phyloP scores from a whole-genome alignment of 2,329 filamentous ascomycete species.

The Cadophora gregata region DNA sequence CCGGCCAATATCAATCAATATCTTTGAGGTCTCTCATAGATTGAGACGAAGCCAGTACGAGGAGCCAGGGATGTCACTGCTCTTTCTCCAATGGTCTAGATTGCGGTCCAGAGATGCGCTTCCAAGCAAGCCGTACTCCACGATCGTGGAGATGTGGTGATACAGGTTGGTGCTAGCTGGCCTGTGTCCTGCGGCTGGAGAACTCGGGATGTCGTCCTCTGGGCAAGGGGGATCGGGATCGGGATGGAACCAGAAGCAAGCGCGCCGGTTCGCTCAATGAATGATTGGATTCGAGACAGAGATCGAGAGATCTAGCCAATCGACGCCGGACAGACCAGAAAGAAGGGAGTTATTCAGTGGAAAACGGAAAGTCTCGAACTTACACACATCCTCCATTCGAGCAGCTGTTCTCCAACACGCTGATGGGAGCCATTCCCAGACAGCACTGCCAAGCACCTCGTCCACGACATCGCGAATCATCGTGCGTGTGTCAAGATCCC shows the following conservation, averaged over 20 bases:
- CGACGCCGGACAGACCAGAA: not conserved
- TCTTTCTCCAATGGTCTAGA: not conserved
- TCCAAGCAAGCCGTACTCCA: not conserved
- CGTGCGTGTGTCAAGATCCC: constrained; percentile 19
- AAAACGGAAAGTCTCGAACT: constrained; percentile 10
- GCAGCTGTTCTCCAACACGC: constrained; percentile 11
- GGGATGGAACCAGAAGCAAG: not conserved
- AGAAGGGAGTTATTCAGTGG: not conserved
- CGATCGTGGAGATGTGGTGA: not conserved
- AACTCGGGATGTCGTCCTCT: not conserved
- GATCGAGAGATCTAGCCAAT: not conserved
- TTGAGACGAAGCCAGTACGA: not conserved
- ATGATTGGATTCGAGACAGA: no score
- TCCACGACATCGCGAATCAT: constrained; percentile 30
- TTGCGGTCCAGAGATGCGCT: not conserved
- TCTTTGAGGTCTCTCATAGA: not conserved
- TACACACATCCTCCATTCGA: constrained; percentile 25
- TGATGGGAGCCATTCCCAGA: constrained; percentile 10
- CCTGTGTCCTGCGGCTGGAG: constrained; percentile 7
- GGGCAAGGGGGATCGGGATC: not conserved
- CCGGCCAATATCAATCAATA: not conserved
- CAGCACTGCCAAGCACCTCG: constrained; percentile 23
- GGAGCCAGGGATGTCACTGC: not conserved
- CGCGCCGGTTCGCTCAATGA: not conserved
- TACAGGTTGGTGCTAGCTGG: not conserved